A percentile compares a stretch with the other conserved stretches of the same genome.
These are phyloP conservation scores for Phytopythium sindhum DNA, from an alignment of 352 stramenopile species.

Conservation along the genomic window DNA sequence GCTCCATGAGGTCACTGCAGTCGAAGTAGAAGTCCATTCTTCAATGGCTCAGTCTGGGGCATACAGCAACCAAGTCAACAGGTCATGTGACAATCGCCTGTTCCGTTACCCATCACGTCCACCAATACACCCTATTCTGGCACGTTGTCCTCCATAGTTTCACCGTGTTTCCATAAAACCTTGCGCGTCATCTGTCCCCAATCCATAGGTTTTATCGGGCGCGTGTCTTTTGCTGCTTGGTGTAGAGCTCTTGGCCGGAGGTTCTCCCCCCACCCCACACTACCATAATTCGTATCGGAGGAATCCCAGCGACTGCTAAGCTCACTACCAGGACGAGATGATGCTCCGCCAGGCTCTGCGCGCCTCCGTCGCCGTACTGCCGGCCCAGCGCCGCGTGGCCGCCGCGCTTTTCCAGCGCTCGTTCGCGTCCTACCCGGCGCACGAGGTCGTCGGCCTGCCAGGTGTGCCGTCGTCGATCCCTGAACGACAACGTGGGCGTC, in stretches of 20 bases:
- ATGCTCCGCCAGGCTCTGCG: conserved; percentile 70
- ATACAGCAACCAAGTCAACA: background rate
- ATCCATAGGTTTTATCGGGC: background rate
- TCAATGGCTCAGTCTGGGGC: background rate
- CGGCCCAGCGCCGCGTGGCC: conserved; percentile 32
- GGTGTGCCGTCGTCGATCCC: conserved; percentile 22
- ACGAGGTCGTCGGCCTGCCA: conserved; percentile 78
- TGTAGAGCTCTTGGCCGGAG: background rate
- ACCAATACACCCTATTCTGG: background rate
- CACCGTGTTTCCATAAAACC: conserved; percentile 4
- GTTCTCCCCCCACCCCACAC: background rate
- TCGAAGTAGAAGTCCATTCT: background rate
- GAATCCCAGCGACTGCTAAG: background rate
- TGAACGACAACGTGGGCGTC: background rate
- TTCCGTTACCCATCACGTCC: background rate
- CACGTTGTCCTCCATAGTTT: background rate
- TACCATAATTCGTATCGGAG: conserved; percentile 1
- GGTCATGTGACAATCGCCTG: background rate
- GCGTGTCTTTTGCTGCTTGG: conserved; percentile 10
- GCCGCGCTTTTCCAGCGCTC: conserved; percentile 29
- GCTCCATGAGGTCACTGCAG: background rate
- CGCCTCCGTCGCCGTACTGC: conserved; percentile 27
- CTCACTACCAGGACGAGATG: background rate
- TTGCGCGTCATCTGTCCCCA: background rate
- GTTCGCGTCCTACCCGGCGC: conserved; percentile 72